phyloP scores from a whole-genome alignment of 1,139 yeast genomes.

The Pichia sp. region DNA sequence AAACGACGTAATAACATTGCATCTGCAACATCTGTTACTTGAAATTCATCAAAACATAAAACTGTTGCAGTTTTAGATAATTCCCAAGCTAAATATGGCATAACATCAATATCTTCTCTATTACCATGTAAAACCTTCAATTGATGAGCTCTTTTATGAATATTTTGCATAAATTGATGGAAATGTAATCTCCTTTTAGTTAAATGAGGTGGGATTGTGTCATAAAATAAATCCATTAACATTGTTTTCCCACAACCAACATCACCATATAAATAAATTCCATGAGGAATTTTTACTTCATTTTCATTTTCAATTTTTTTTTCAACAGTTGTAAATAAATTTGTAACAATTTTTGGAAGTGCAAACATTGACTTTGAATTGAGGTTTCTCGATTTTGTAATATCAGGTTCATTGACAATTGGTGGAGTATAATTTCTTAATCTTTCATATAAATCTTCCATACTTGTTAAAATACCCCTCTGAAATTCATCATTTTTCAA shows the following conservation, averaged over 20 bases:
- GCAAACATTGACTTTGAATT: slow-evolving; percentile 3
- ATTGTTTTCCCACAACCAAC: slow-evolving; percentile 98
- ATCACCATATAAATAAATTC: slow-evolving; percentile 90
- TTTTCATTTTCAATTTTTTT: slow-evolving; percentile 8
- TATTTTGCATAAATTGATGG: slow-evolving; percentile 93
- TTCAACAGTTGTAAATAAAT: slow-evolving; percentile 19
- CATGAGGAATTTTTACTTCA: slow-evolving; percentile 44
- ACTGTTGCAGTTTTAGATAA: slow-evolving; percentile 71
- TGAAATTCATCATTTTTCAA: slow-evolving; percentile 54
- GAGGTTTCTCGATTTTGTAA: slow-evolving; percentile 33
- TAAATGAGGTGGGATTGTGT: slow-evolving; percentile 69
- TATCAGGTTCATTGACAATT: slow-evolving; percentile 41
- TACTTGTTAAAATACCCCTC: slow-evolving; percentile 49
- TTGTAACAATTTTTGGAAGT: slow-evolving; percentile 30
- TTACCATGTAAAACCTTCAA: slow-evolving; percentile 55
- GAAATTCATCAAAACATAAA: slow-evolving; percentile 91
- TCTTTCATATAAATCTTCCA: slow-evolving; percentile 47
- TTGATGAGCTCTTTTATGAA: slow-evolving; percentile 82
- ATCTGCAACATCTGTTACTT: slow-evolving; percentile 96
- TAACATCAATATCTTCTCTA: slow-evolving; percentile 66
- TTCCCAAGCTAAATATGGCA: slow-evolving; percentile 79
- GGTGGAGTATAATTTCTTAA: slow-evolving; percentile 52
- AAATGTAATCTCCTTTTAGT: slow-evolving; percentile 81
- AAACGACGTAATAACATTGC: slow-evolving; percentile 89
- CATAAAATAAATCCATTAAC: slow-evolving; percentile 92